Base-by-base conservation (phyloP, 202 grass and related monocot genomes). In the Musa balbisiana region DNA sequence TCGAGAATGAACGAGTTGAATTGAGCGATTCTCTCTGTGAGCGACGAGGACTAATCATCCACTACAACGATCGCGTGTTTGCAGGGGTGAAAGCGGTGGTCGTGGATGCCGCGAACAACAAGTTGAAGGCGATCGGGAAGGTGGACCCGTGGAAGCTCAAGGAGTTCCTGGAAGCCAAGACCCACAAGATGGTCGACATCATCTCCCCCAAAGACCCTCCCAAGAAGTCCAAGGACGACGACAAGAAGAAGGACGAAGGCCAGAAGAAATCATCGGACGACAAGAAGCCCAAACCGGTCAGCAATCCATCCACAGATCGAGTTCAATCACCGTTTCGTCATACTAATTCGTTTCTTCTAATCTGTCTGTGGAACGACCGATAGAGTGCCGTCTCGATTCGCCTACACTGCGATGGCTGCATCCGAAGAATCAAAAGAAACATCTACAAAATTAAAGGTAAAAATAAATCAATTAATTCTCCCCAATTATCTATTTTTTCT, bases 361-460 rank as follows among this genome's bases (percentile, higher is more conserved):
- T 16, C 26, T 69, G 25, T n/a, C 11, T 11, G 25, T 68, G 25
- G 25, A 68, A 21, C 29, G 12, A 20, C 19, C 9, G 10, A 58
- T 8, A 78, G 81, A 8, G 58, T 2, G 14, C 72, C 62, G 77
- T 69, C 73, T 84, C 89, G 72, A 88, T 96, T 65, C 81, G 84
- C 8, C 87, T 96, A 51, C 92, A 96, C 75, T 96, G 92, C 73
- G 79, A 84, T 0, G 89, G 92, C 49, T 96, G 92, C 81, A 83
- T 90, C 69, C 78, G 90, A 27, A 80, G 84, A 73, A 96, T 96
- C 85, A 86, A 59, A 82, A 76, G 81, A 69, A 86, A 78, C 60
- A 83, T 92, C 82, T 15, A 1, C 77, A 96, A 87, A 88, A 90
- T 92, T 78, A 96, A 92, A 90, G 92, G 92, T 92, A 79, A 51